Base-by-base conservation (phyloP, 2,329 filamentous ascomycete genomes). In the Exophiala calicioides region DNA sequence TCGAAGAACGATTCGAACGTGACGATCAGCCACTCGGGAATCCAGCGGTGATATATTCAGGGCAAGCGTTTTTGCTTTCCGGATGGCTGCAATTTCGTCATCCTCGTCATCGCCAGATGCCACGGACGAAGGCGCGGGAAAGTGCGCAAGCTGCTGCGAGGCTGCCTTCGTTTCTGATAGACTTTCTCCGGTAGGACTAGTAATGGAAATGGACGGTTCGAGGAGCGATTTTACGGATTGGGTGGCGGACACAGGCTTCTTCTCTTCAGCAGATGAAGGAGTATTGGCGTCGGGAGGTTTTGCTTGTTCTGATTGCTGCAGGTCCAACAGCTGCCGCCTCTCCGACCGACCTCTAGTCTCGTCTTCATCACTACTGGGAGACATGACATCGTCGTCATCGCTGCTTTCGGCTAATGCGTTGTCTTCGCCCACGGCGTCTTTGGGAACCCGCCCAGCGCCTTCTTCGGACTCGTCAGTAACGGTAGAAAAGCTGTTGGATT, bases 1-100 rank as follows among this genome's bases (percentile, higher is more conserved):
- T 10, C 93, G 85, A 55, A 95, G 85, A 50, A 97, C 87, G 52
- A 94, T 93, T 15, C 90, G 85, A 19, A 97, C 86, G 7, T 88
- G 86, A 27, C 93, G 84, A 63, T 91, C 85, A 1, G 84, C 83
- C 2, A 84, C 87, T 8, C 84, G 85, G 52, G 86, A 81, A 51
- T 74, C 70, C 32, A 95, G 83, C 5, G 85, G 80, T 0, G 90
- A 95, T 69, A 90, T 84, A 38, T 83, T 84, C 52, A 97, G 79
- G 1, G 84, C 79, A 37, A 98, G 78, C 54, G 86, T 88, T 67
- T 97, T 93, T 0, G 93, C 93, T 24, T 85, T 81, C 66, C 86
- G 88, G 58, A 97, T 88, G 58, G 95, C 90, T 20, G 82, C 84
- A 37, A 90, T 75, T 64, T 95, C 90, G 23, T 90, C 85, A 49